Evolutionary conservation across 2,329 filamentous ascomycete genomes (phyloP), one percentile per base, ranked within the genome.

Genomic region (Monosporascus sp.): DNA sequence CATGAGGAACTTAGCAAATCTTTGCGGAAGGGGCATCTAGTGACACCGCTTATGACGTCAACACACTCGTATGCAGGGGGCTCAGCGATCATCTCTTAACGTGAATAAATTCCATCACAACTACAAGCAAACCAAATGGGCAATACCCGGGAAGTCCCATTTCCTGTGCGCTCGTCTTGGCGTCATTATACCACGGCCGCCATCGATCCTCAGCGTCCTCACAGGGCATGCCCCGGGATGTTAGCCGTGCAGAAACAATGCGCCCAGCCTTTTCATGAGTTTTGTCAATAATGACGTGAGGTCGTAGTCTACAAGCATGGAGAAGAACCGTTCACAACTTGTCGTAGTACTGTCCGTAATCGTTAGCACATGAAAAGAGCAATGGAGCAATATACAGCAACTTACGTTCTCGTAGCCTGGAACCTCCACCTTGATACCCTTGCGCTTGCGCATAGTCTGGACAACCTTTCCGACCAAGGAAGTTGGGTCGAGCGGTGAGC

Each of bases 351-450:
- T 96, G 70, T 67, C 67, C 63, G 62, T 52, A 48, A 60, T 70
- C 60, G 75, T 82, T 71, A 79, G 71, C 58, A 65, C 50, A 24
- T 43, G 45, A 38, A 27, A 39, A 5, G 3, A 36, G 20, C 27
- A 3, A 5, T 1, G 7, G 24, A 8, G 43, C 25, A 36, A 6
- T 27, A 17, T 38, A 44, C 27, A 37, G 54, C 54, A 61, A 89
- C 90, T 90, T 85, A 94, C 90, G 85, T 97, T 96, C 74, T 90
- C 90, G 80, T 91, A 87, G 74, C 88, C 89, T 68, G 94, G 93
- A 74, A 97, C 89, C 70, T 90, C 85, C 72, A 88, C 79, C 90
- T 99, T 99, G 83, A 99, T 82, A 90, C 93, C 94, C 90, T 99
- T 99, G 80, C 93, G 90, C 87, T 97, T 97, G 74, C 94, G 91